phyloP scores from a whole-genome alignment of 1,284 basidiomycete species.

The Ganoderma leucocontextum region DNA sequence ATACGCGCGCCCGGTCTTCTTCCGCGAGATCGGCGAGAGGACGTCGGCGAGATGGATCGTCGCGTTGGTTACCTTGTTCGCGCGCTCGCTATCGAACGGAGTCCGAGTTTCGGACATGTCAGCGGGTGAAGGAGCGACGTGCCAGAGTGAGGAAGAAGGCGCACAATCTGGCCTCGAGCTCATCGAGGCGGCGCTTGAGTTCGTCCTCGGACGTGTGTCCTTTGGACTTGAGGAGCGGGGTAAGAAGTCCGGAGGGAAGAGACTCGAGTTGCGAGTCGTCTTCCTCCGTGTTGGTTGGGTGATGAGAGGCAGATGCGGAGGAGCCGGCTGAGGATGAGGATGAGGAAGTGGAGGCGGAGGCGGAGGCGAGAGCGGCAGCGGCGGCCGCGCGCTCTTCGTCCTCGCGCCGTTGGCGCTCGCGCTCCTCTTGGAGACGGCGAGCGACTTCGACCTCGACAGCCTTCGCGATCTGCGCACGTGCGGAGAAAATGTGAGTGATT shows the following conservation, averaged over 20 bases:
- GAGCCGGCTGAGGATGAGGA: slow-evolving; percentile 6
- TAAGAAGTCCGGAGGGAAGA: slow-evolving; percentile 65
- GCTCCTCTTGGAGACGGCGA: slow-evolving; percentile 63
- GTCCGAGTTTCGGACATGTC: slow-evolving; percentile 23
- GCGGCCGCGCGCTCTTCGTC: slow-evolving; percentile 22
- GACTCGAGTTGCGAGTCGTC: slow-evolving; percentile 23
- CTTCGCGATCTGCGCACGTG: slow-evolving; percentile 62
- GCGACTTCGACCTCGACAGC: slow-evolving; percentile 79
- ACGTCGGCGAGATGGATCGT: slow-evolving; percentile 66
- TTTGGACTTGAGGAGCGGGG: slow-evolving; percentile 58
- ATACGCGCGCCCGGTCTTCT: slow-evolving; percentile 79
- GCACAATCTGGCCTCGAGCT: slow-evolving; percentile 77
- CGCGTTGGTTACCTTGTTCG: slow-evolving; percentile 65
- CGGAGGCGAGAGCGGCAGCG: slow-evolving; percentile 3
- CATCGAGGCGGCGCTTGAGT: slow-evolving; percentile 65
- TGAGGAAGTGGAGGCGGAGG: slow-evolving; percentile 15
- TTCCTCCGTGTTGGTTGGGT: slow-evolving; percentile 3
- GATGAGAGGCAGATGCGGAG: slow-evolving; percentile 5
- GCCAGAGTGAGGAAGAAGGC: slow-evolving; percentile 38
- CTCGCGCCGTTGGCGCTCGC: slow-evolving; percentile 51
- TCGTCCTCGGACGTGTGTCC: slow-evolving; percentile 59
- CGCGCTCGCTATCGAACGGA: slow-evolving; percentile 56
- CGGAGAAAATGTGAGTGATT: background rate
- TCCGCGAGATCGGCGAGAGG: slow-evolving; percentile 73
- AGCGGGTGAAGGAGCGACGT: slow-evolving; percentile 14